Percentiles rank a stretch among this genome's conserved stretches.
Conservation (phyloP, 768 basidiomycete species). For the Mrakia gelida region DNA sequence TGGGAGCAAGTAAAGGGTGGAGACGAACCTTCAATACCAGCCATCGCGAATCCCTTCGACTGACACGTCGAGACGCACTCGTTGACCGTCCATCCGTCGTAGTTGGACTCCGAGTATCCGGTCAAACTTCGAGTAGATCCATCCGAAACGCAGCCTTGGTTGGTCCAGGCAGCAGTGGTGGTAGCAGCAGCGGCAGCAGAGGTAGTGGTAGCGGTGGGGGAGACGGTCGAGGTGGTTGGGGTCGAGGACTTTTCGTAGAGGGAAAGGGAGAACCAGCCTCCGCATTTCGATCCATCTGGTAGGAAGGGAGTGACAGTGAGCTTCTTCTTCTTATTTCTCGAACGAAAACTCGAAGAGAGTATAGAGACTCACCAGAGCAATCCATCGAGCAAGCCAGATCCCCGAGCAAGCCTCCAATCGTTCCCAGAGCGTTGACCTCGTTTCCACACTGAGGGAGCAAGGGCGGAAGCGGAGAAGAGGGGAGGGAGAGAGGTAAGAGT, state of each 20-base stretch:
- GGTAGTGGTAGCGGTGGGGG: not conserved
- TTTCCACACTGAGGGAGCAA: conserved; percentile 7
- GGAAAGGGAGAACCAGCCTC: conserved; percentile 25
- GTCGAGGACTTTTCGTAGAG: conserved; percentile 10
- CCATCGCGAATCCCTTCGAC: conserved; percentile 26
- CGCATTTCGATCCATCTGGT: conserved; percentile 25
- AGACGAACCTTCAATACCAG: conserved; percentile 28
- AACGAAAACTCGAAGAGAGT: not conserved
- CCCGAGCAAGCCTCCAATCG: conserved; percentile 2
- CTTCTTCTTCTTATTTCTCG: too few species aligned
- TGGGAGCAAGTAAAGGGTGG: too few species aligned
- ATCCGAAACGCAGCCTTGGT: conserved; percentile 27
- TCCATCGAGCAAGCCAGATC: not conserved
- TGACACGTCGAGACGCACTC: conserved; percentile 19
- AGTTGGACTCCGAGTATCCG: conserved; percentile 16
- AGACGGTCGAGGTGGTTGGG: not conserved
- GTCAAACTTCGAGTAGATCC: not conserved
- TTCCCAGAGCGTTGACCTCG: not conserved
- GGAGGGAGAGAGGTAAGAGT: not conserved
- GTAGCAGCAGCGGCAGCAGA: conserved; percentile 14
- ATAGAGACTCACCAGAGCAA: not conserved
- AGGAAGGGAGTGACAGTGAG: not conserved
- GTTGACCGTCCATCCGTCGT: conserved; percentile 20
- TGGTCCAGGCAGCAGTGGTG: conserved; percentile 11
- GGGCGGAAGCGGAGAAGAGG: not conserved